Evolutionary conservation across 176 grass and related monocot species (phyloP), one percentile per base, ranked within the genome.

Genomic region (Oryza punctata): DNA sequence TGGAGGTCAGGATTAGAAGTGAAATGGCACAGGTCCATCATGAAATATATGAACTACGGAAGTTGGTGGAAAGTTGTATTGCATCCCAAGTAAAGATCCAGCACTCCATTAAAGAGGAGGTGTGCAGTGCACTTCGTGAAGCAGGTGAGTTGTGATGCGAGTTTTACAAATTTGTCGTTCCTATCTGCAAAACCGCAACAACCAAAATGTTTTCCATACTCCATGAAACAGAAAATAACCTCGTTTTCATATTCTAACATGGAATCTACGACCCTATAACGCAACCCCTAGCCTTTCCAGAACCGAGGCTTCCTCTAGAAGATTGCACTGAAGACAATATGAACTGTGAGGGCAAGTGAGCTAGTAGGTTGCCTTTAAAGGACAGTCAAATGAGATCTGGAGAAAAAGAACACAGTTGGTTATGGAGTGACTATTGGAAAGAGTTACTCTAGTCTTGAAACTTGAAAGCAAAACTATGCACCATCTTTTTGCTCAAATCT

Each of bases 21-120:
- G 93, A 92, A 83, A 78, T 98, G 81, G 71, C 87, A 61, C 91
- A 94, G 76, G 94, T 98, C 78, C 93, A 93, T 84, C 85, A 92
- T 77, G 91, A 98, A 88, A 87, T 98, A 89, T 90, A 87, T 70
- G 91, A 96, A 81, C 84, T 98, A 28, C 72, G 89, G 63, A 96
- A 94, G 85, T 90, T 94, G 87, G 87, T 95, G 30, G 82, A 92
- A 90, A 88, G 79, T 89, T 95, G 96, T 92, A 90, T 98, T 80
- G 87, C 92, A 88, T 95, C 87, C 83, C 93, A 96, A 87, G 82
- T 70, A 69, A 94, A 89, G 73, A 85, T 96, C 78, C 91, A 90
- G 69, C 80, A 94, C 26, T 94, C 87, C 52, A 89, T 98, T 64
- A 98, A 94, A 83, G 82, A 93, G 14, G 96, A 92, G 73, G 87